Conservation (phyloP, 2,329 filamentous ascomycete genomes). For the Talaromyces sp. region DNA sequence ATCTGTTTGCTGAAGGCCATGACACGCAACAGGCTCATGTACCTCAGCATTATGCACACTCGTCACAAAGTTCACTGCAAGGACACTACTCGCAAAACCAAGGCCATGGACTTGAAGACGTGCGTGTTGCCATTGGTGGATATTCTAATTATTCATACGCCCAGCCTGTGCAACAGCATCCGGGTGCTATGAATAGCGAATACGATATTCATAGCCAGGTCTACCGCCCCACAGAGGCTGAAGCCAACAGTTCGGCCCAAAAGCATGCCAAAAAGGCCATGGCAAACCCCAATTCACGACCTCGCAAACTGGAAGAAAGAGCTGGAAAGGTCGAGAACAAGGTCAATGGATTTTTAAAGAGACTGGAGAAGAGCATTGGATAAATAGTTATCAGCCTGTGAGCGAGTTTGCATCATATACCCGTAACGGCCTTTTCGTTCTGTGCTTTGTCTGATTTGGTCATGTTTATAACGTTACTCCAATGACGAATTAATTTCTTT, state of each 20-base stretch:
- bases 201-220: conserved; percentile 44
- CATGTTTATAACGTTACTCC: not conserved
- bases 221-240: conserved; percentile 41
- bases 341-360: conserved; percentile 42
- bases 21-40: conserved; percentile 10
- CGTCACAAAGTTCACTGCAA: conserved; percentile 16
- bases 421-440: not conserved
- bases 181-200: conserved; percentile 19
- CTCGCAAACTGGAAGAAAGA: conserved; percentile 33
- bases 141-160: conserved; percentile 40
- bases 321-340: conserved; percentile 36
- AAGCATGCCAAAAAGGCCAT: conserved; percentile 28
- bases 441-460: not conserved
- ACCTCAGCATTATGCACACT: conserved; percentile 11
- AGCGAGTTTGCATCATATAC: not conserved
- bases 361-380: conserved; percentile 38
- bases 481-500: not conserved
- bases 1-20: conserved; percentile 27
- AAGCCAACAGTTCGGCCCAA: conserved; percentile 32
- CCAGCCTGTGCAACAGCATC: conserved; percentile 21
- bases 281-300: conserved; percentile 26
- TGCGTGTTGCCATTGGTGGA: conserved; percentile 25
- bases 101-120: conserved; percentile 5
- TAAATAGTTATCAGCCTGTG: not conserved
- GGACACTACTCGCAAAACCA: conserved; percentile 15